These are phyloP conservation scores for Apiotrichum brassicae DNA, from an alignment of 1,284 basidiomycete genomes.

Conservation along the genomic window DNA sequence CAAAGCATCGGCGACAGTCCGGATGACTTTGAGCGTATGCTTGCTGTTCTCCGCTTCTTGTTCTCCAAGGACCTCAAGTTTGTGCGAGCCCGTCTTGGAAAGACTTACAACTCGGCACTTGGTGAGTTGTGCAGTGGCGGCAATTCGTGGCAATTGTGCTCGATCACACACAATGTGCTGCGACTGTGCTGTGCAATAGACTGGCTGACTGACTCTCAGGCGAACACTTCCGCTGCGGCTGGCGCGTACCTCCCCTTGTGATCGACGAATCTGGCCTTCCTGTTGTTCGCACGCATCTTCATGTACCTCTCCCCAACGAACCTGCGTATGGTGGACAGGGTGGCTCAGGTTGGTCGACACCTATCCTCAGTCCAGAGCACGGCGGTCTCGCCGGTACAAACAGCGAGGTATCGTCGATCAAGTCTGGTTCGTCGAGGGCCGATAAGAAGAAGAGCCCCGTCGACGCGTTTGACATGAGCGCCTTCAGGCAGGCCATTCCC, in stretches of 20 bases:
- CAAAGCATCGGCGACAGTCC: constrained; percentile 77
- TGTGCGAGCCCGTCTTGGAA: constrained; percentile 81
- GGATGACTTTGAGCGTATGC: constrained; percentile 86
- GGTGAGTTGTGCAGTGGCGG: constrained; percentile 52
- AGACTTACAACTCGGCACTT: constrained; percentile 91
- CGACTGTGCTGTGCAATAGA: too few relatives aligned
- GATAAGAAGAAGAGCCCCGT: constrained; percentile 2
- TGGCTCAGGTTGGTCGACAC: constrained; percentile 42
- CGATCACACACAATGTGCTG: too few relatives aligned
- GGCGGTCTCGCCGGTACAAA: constrained; percentile 27
- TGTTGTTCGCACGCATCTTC: constrained; percentile 45
- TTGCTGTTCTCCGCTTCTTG: constrained; percentile 78
- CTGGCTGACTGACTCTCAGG: constrained; percentile 18
- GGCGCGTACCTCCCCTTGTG: constrained; percentile 43
- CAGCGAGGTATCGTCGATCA: constrained; percentile 26
- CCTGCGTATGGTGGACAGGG: constrained; percentile 42
- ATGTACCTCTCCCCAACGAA: constrained; percentile 41
- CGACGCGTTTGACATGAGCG: constrained; percentile 13
- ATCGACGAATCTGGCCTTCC: constrained; percentile 45
- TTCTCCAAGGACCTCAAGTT: constrained; percentile 96
- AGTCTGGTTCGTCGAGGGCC: constrained; percentile 24
- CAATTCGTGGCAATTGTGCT: too few relatives aligned
- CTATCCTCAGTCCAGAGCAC: constrained; percentile 36
- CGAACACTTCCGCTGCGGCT: constrained; percentile 85
- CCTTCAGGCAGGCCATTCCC: constrained; percentile 25